phyloP scores from a whole-genome alignment of 768 basidiomycete genomes.

The Kwoniella sp. region DNA sequence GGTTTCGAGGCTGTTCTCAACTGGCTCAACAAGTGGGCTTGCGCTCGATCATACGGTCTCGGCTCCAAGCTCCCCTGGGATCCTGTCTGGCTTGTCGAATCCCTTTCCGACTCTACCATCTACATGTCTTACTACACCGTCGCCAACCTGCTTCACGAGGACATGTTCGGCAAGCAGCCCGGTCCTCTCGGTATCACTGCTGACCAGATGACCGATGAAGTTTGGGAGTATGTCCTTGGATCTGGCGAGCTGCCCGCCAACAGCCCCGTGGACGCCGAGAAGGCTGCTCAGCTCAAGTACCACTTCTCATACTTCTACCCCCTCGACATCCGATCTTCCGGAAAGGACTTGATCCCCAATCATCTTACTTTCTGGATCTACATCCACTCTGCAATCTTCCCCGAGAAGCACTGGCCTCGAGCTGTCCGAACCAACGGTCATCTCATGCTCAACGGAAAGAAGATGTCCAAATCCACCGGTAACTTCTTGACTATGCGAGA shows the following conservation, averaged over 20 bases:
- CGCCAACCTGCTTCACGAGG: slow-evolving; percentile 80
- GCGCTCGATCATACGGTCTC: slow-evolving; percentile 94
- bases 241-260: slow-evolving; percentile 58
- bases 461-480: slow-evolving; percentile 97
- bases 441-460: slow-evolving; percentile 94
- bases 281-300: slow-evolving; percentile 79
- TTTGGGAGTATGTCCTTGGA: slow-evolving; percentile 92
- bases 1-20: slow-evolving; percentile 85
- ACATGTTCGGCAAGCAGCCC: slow-evolving; percentile 73
- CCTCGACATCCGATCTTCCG: slow-evolving; percentile 95
- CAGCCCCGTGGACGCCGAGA: slow-evolving; percentile 70
- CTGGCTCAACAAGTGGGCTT: slow-evolving; percentile 99
- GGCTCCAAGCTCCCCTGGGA: slow-evolving; percentile 98
- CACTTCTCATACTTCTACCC: slow-evolving; percentile 98
- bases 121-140: slow-evolving; percentile 99
- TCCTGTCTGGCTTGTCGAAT: slow-evolving; percentile 92
- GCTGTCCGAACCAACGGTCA: slow-evolving; percentile 96
- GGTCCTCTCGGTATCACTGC: slow-evolving; percentile 83
- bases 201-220: slow-evolving; percentile 94
- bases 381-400: slow-evolving; percentile 91
- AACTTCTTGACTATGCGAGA: slow-evolving; percentile 90
- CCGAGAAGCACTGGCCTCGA: slow-evolving; percentile 79
- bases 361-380: slow-evolving; percentile 92
- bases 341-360: slow-evolving; percentile 94
- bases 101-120: slow-evolving; percentile 93